Evolutionary conservation across 768 basidiomycete species (phyloP), one percentile per base, ranked within the genome.

Genomic region (Austroboletus festivus): DNA sequence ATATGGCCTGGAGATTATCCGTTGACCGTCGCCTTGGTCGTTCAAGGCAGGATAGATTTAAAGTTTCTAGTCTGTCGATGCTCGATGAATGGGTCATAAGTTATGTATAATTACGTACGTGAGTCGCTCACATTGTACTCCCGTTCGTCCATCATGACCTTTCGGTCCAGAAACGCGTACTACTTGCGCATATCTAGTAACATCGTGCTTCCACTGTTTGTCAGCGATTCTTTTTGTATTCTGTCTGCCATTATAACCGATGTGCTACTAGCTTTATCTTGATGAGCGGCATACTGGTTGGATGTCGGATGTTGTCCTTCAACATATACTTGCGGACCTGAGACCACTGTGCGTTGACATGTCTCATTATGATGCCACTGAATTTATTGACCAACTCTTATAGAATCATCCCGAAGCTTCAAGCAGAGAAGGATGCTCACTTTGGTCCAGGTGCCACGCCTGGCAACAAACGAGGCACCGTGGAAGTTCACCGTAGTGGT

Each of bases 401-500:
- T 54, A 90, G 85, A 44, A 79, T 89, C 20, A 55, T 86, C 11
- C 77, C 80, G 1, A 89, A 89, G 58, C 68, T 90, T 41, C 76
- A 77, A 46, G 72, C 73, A 10, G 86, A 89, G 62, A 76, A 73
- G 16, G 75, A 76, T 47, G 65, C 70, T 16, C 62, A 75, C 42
- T 59, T 70, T 24, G 72, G 71, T 7, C 54, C 71, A 0, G 72
- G 73, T 15, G 64, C 70, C 5, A 47, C 57, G 16, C 62, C 77
- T n/a, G 55, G 71, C 65, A 58, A 80, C 33, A 82, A 85, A 71
- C 85, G 80, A 58, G 79, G 83, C 3, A 80, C 82, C 3, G 82
- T 93, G 0, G 89, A 92, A 50, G 90, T 91, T 2, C 82, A 91
- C 63, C 74, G 90, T 67, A 92, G 92, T 69, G 87, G 93, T 90